Base-by-base conservation (phyloP, 176 grass and related monocot species). In the Juncus effusus region DNA sequence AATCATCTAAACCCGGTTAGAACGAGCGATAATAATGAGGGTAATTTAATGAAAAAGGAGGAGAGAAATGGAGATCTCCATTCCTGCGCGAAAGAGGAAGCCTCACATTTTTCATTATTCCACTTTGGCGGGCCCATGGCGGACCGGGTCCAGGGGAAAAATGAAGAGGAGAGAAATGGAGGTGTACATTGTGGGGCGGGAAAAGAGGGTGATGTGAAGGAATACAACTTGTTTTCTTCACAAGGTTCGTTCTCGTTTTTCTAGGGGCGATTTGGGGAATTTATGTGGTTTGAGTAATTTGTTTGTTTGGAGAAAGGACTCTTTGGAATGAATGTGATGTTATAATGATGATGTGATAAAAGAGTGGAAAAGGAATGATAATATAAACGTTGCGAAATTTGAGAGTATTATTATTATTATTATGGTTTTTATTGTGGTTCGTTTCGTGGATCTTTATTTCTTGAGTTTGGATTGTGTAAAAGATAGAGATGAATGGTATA, bases 221-320 rank as follows among this genome's bases (percentile, higher is more conserved):
- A 94, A 72, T 95, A 95, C 50, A 86, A 87, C 74, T 67, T 95
- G n/a, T 95, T 95, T 82, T 87, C 84, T 66, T 70, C 78, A 39
- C 77, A 75, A 78, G 62, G 69, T 8, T 51, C 63, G 45, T 86
- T 89, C 76, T 72, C 80, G 3, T 81, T 95, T 60, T 64, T 84
- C 78, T 90, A 83, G 28, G 40, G 59, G 41, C 40, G 16, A 42
- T 62, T 74, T 16, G 19, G 57, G 49, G 39, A 55, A 53, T 35
- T 54, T 52, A 72, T 38, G 7, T 58, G 35, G 13, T 61, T 36
- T 59, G 54, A 38, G 36, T 59, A 36, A 28, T n/a, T 56, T 71
- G 53, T 38, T 61, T 59, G 54, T 71, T 72, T 72, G 19, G 19
- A 28, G 19, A 28, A 28, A 28, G 19, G 19, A 28, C 19, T 28